These are phyloP conservation scores for Pseudogymnoascus verrucosus DNA, from an alignment of 2,329 filamentous ascomycete species.

Conservation along the genomic window DNA sequence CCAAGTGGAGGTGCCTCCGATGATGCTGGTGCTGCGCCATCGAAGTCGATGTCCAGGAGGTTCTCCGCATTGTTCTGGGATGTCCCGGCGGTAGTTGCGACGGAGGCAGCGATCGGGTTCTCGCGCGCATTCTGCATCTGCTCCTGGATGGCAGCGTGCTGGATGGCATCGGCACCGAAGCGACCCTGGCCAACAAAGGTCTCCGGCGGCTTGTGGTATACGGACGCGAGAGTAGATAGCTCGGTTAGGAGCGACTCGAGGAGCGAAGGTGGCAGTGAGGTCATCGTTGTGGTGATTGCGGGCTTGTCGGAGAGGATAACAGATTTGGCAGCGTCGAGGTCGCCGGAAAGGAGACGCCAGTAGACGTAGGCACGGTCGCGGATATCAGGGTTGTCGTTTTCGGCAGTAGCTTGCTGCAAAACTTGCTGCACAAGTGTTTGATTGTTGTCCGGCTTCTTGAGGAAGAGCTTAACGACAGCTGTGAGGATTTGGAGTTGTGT, in stretches of 20 bases:
- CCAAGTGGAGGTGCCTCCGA: conserved; percentile 55
- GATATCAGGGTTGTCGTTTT: conserved; percentile 97
- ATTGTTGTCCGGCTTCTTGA: conserved; percentile 90
- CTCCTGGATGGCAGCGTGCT: conserved; percentile 92
- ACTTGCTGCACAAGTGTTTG: conserved; percentile 92
- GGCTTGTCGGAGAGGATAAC: conserved; percentile 93
- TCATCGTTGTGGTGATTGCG: conserved; percentile 88
- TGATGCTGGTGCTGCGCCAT: conserved; percentile 86
- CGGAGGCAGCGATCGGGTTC: conserved; percentile 85
- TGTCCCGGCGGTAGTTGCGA: conserved; percentile 54
- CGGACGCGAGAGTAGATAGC: conserved; percentile 88
- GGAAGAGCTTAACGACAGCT: conserved; percentile 91
- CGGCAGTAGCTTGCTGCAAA: conserved; percentile 81
- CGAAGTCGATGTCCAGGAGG: conserved; percentile 90
- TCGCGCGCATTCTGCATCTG: conserved; percentile 86
- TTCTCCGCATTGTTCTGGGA: conserved; percentile 82
- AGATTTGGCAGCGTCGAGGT: conserved; percentile 83
- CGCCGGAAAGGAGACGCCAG: conserved; percentile 90
- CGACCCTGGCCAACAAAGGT: conserved; percentile 96
- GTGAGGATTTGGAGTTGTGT: conserved; percentile 98
- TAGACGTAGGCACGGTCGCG: conserved; percentile 96
- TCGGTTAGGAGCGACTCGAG: conserved; percentile 87
- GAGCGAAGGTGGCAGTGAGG: conserved; percentile 71
- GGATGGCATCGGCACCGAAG: conserved; percentile 88
- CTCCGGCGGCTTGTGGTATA: conserved; percentile 97